These are phyloP conservation scores for Exophiala oligosperma DNA, from an alignment of 2,329 filamentous ascomycete species.

Conservation along the genomic window DNA sequence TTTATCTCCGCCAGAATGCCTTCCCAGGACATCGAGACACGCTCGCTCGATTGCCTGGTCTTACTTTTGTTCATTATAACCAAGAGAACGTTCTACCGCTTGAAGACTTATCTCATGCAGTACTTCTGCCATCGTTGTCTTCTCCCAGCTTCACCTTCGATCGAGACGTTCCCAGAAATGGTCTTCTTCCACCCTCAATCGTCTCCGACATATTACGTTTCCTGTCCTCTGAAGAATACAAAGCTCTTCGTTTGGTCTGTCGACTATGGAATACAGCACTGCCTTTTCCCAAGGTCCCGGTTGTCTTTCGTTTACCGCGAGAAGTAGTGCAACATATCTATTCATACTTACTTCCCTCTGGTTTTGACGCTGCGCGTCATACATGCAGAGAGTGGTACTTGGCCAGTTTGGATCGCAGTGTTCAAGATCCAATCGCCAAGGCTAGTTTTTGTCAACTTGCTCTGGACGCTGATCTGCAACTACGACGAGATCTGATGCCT, in stretches of 20 bases:
- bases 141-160: not conserved
- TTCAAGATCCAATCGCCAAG: constrained; percentile 57
- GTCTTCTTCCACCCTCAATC: constrained; percentile 17
- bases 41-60: constrained; percentile 21
- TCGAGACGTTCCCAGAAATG: not conserved
- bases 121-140: not conserved
- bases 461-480: constrained; percentile 35
- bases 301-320: constrained; percentile 36
- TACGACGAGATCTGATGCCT: constrained; percentile 37
- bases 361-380: constrained; percentile 62
- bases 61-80: not conserved
- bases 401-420: constrained; percentile 52
- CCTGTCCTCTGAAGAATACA: constrained; percentile 24
- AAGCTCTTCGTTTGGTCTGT: constrained; percentile 24
- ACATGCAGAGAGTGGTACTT: constrained; percentile 62
- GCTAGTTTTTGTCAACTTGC: constrained; percentile 51
- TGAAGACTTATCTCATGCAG: not conserved
- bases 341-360: constrained; percentile 44
- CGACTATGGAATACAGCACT: constrained; percentile 25
- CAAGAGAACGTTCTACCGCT: not conserved
- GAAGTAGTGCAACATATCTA: constrained; percentile 54
- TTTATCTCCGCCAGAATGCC: constrained; percentile 19
- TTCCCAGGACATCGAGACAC: constrained; percentile 29
- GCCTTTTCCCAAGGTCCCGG: constrained; percentile 10
- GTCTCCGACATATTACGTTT: constrained; percentile 13